A percentile compares a stretch with the other conserved stretches of the same genome.
Evolutionary conservation across 768 basidiomycete species (phyloP).

Genomic region (Suillus cothurnatus): DNA sequence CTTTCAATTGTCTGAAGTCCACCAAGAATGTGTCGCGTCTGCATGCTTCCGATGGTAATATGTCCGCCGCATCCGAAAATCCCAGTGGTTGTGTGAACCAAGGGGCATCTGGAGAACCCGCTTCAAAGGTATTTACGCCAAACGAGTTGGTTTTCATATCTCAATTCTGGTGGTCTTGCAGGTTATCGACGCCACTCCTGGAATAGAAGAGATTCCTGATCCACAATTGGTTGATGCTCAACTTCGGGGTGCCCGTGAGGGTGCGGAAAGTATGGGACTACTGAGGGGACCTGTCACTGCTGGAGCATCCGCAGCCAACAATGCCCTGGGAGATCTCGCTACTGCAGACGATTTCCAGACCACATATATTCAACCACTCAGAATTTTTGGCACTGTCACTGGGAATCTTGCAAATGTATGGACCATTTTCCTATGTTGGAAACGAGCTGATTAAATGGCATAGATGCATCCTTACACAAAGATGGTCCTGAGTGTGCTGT

Average conservation of each 20-base stretch:
- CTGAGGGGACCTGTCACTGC: neutral
- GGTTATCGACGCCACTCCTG: neutral
- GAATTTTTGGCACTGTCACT: neutral
- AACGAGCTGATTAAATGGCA: neutral
- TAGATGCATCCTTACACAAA: too few relatives aligned
- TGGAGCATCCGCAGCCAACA: neutral
- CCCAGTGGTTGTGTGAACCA: neutral
- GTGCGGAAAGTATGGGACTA: neutral
- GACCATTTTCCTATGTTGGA: neutral
- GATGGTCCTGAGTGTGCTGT: too few relatives aligned
- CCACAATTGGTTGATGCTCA: neutral
- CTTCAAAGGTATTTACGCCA: neutral
- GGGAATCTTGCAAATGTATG: neutral
- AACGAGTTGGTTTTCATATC: neutral
- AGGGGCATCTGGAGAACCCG: neutral
- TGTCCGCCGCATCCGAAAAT: neutral
- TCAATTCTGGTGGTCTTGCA: neutral
- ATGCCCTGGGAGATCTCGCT: neutral
- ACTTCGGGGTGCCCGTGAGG: neutral
- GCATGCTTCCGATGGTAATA: neutral
- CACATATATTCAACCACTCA: slow-evolving; percentile 8
- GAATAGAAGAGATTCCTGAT: neutral
- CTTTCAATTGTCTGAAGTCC: neutral
- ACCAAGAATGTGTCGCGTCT: neutral
- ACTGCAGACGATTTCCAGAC: neutral